Evolutionary conservation across 2,329 filamentous ascomycete species (phyloP).

Genomic region (Cercospora sp.): DNA sequence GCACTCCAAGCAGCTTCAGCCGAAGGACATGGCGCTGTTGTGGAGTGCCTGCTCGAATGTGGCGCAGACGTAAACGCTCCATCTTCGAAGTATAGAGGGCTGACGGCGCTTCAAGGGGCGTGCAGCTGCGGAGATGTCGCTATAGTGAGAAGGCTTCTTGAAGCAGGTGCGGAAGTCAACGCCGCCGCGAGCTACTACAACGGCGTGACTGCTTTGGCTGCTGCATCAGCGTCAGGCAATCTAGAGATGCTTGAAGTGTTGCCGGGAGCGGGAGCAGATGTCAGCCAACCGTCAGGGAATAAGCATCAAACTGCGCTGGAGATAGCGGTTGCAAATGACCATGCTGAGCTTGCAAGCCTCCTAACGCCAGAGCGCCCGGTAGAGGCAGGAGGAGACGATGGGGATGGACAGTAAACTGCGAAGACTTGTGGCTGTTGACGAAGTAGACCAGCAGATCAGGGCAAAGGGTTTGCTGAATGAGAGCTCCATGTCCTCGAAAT

Average conservation of each 20-base stretch:
- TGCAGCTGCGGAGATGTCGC: slow-evolving; percentile 15
- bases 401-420: neutral
- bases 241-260: slow-evolving; percentile 20
- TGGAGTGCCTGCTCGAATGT: slow-evolving; percentile 18
- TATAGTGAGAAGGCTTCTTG: slow-evolving; percentile 20
- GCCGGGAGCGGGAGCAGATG: slow-evolving; percentile 25
- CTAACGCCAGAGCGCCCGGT: neutral
- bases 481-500: neutral
- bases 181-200: slow-evolving; percentile 20
- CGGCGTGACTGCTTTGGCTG: slow-evolving; percentile 26
- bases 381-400: neutral
- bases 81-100: slow-evolving; percentile 22
- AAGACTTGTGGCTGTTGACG: neutral
- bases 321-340: slow-evolving; percentile 11
- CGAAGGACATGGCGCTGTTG: slow-evolving; percentile 20
- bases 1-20: slow-evolving; percentile 25
- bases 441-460: neutral
- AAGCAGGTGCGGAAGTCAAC: slow-evolving; percentile 27
- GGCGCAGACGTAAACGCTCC: slow-evolving; percentile 24
- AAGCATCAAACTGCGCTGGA: slow-evolving; percentile 16
- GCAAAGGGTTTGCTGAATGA: neutral
- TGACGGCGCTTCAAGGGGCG: slow-evolving; percentile 30
- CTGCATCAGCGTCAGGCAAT: slow-evolving; percentile 27
- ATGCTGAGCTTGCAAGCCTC: slow-evolving; percentile 12
- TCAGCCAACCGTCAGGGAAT: slow-evolving; percentile 17